Base-by-base conservation (phyloP, 257 asterid species). In the Fraxinus americana region DNA sequence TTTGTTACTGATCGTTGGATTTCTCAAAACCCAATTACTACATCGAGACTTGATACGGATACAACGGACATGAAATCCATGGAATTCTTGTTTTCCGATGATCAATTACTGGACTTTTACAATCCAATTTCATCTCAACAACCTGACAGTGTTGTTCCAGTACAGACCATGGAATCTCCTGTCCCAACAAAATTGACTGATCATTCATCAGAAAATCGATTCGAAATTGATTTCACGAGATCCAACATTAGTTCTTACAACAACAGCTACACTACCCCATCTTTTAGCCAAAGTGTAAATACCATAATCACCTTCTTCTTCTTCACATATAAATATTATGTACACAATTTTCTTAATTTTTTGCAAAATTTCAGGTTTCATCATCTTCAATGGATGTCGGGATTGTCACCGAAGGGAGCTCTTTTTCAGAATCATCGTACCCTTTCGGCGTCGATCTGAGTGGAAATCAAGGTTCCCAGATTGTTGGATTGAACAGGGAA, bases 301-400 rank as follows among this genome's bases (percentile, higher is more conserved):
- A 34, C 34, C 73, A 38, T 17, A 7, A 19, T 25, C 30, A 11
- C 6, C 43, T 21, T n/a, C 35, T 29, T 7, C n/a, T 16, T 29
- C 19, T 12, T n/a, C 48, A 23, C 23, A 21, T 23, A 7, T 32
- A 34, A 21, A n/a, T 8, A 11, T 38, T 17, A 0, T 23, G 7
- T n/a, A 3, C 7, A n/a, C 25, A 34, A 7, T 1, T 57, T n/a
- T 59, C 29, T 21, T 7, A 2, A 4, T 25, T n/a, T 7, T 21
- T 71, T 2, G 0, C 7, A 36, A 27, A 11, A 5, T 83, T 81
- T 36, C 96, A 94, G 97, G 91, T 94, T 27, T 94, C 97, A 0
- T 94, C 98, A 0, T 86, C 97, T 23, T 91, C 98, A 0, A 29
- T 92, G 87, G 98, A 94, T 12, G 91, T 88, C 0, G 97, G 93